Base-by-base conservation (phyloP, 2,329 filamentous ascomycete species). In the Fusarium sororula region DNA sequence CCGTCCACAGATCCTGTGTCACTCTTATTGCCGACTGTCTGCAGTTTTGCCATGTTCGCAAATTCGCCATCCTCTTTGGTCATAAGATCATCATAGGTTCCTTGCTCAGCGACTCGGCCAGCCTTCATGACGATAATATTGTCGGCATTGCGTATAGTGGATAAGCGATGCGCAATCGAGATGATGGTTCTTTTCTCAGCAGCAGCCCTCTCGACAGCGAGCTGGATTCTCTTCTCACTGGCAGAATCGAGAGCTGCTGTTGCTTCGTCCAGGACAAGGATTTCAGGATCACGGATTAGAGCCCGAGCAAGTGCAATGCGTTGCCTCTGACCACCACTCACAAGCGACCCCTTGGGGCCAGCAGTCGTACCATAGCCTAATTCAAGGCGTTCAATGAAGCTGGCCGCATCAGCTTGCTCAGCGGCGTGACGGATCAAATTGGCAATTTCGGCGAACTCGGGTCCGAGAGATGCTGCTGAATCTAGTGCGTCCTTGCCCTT, bases 91-190 rank as follows among this genome's bases (percentile, higher is more conserved):
- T 88, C 82, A 60, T 93, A 91, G 0, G 86, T 89, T 1, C 91
- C 91, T 76, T 90, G 85, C 79, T 93, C 91, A 22, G 90, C 82
- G 8, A 91, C 85, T 48, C 84, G 80, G 1, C 91, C 91, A 62
- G 87, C 83, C 18, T 88, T 84, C 78, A 93, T 85, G n/a, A 93
- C 91, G 30, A 93, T 83, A 66, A 93, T 93, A 67, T 89, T 88
- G 74, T 93, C 89, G 0, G 91, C 91, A 63, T 89, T 86, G 72
- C 86, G 87, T 72, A 91, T 89, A 0, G 89, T 91, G 0, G 88
- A 89, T 3, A 91, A 82, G 14, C 89, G 83, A 77, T 91, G 90
- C 0, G 91, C 91, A 69, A 93, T 91, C 20, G 90, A 86, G 56
- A 93, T 89, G 0, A 91, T 90, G 3, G 91, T 93, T 30, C 91